Evolutionary conservation across 2,329 filamentous ascomycete species (phyloP), one percentile per base, ranked within the genome.

Genomic region (Xylaria sp.): DNA sequence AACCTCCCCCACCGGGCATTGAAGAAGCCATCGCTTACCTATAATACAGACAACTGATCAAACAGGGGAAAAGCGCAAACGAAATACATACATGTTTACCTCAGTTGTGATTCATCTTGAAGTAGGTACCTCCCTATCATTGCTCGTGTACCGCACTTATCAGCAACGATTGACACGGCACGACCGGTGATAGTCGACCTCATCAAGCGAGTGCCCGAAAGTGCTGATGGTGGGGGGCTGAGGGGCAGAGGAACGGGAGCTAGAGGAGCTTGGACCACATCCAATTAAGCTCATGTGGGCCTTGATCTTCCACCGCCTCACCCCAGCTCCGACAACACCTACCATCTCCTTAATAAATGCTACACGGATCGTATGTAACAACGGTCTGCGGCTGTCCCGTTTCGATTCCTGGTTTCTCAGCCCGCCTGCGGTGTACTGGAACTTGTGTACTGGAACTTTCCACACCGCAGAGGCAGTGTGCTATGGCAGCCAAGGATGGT

Each of bases 231-330:
- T 37, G 38, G 24, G 34, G 40, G 17, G 24, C 13, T 19, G 45
- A 44, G 37, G 19, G 24, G 20, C 24, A 18, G 21, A 39, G 46
- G 21, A 48, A 53, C 55, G 53, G 53, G 20, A 37, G 9, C 24
- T 18, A 40, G 39, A 22, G 44, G 44, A 60, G 54, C 57, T 57
- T 55, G 57, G 52, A n/a, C 57, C 44, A 26, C 46, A n/a, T n/a
- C 34, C 51, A 37, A n/a, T 43, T 8, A 29, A 51, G 50, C 53
- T 54, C 43, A 18, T 52, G 49, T 43, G 48, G 48, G 24, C 21
- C 21, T 18, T 5, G 4, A 34, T 24, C 16, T 20, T 13, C n/a
- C 29, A 34, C 29, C 29, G 5, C 24, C 24, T 11, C 24, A 13
- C 4, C 5, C 29, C 29, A 34, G 29, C 29, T 34, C 11, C 16